Conservation (phyloP, 2,329 filamentous ascomycete species). For the Arthrobotrys megalospora region DNA sequence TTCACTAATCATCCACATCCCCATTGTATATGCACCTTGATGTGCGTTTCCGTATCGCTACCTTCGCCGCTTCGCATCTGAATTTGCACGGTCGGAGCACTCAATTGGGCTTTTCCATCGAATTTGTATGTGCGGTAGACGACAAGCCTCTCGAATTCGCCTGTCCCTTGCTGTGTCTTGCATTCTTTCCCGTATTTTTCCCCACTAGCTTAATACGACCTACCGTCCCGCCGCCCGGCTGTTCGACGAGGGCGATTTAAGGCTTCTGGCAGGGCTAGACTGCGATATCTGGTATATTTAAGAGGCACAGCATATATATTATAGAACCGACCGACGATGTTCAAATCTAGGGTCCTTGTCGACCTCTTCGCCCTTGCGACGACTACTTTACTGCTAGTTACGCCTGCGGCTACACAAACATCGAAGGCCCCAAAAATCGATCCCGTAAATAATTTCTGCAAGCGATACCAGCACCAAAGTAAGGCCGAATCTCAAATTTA, state of each 20-base stretch:
- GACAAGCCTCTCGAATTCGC: slow-evolving; percentile 32
- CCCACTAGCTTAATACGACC: slow-evolving; percentile 52
- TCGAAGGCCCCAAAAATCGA: slow-evolving; percentile 42
- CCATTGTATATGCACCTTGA: slow-evolving; percentile 57
- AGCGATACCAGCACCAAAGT: slow-evolving; percentile 59
- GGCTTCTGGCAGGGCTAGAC: slow-evolving; percentile 9
- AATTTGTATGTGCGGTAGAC: slow-evolving; percentile 37
- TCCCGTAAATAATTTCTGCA: slow-evolving; percentile 50
- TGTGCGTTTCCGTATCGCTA: slow-evolving; percentile 45
- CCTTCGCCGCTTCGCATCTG: slow-evolving; percentile 41
- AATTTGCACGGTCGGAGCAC: slow-evolving; percentile 32
- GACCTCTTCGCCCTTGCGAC: slow-evolving; percentile 36
- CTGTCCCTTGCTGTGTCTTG: slow-evolving; percentile 36
- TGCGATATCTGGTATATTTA: slow-evolving; percentile 9
- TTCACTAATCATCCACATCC: slow-evolving; percentile 55
- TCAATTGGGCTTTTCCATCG: slow-evolving; percentile 33
- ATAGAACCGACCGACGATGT: slow-evolving; percentile 32
- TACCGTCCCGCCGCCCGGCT: neutral
- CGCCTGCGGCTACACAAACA: slow-evolving; percentile 34
- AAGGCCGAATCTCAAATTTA: neutral
- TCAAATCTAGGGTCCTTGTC: slow-evolving; percentile 27
- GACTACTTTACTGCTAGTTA: slow-evolving; percentile 53
- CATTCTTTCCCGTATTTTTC: slow-evolving; percentile 22
- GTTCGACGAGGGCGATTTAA: slow-evolving; percentile 29
- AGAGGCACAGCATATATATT: slow-evolving; percentile 9